Base-by-base conservation (phyloP, 345 rosid species). In the Ailanthus altissimus region DNA sequence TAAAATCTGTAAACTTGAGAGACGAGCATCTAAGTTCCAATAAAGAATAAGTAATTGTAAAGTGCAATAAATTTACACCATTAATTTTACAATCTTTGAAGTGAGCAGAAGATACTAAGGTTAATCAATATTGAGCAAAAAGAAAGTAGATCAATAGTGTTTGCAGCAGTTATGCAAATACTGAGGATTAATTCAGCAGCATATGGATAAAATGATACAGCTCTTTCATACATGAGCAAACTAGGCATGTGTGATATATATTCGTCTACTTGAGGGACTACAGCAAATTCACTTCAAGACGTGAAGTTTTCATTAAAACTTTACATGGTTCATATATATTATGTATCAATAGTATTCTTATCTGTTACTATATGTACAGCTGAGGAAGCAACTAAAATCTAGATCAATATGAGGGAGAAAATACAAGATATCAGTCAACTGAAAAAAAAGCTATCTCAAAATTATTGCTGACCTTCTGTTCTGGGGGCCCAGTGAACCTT, bases 401-500 rank as follows among this genome's bases (percentile, higher is more conserved):
- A 40, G n/a, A 62, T 59, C n/a, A 61, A 32, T 45, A 53, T 61
- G 51, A 49, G 59, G 58, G 20, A 38, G 10, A 65, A 54, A 21
- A 40, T 5, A 68, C 51, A 59, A 12, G 25, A 62, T 23, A 78
- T 46, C 5, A 9, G 28, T 78, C 77, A 67, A 66, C 26, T 54
- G 40, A 51, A 58, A 66, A 70, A 59, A 65, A 23, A 42, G 18
- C 2, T 54, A 23, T 57, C 40, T 73, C 18, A 70, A 28, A 71
- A 47, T 72, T 58, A 79, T 78, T 43, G 49, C 83, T 80, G 58
- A 90, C 99, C 97, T 93, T 96, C 68, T 93, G 93, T 77, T 93
- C 99, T 25, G 93, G 94, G 20, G 93, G 89, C 70, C 93, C 90
- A 56, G 78, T 87, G 62, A 46, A 83, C 88, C 90, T 88, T 45